A percentile compares a stretch with the other conserved stretches of the same genome.
Evolutionary conservation across 2,329 filamentous ascomycete species (phyloP).

Genomic region (Fusarium sp.): DNA sequence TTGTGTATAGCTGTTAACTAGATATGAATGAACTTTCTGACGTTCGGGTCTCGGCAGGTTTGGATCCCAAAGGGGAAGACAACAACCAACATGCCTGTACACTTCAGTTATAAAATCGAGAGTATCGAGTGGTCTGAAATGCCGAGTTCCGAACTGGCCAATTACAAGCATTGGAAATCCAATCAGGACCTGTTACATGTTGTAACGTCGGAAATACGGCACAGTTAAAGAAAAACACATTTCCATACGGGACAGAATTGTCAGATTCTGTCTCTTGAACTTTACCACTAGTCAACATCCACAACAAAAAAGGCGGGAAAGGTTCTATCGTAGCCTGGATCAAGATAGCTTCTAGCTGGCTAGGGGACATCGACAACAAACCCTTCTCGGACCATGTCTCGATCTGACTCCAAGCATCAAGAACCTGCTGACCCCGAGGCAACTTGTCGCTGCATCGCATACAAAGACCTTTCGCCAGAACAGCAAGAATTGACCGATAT

Average conservation of each 20-base stretch:
- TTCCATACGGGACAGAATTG: not conserved
- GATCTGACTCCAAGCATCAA: not conserved
- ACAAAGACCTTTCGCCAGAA: not conserved
- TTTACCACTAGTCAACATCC: not conserved
- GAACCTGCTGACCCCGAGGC: not conserved
- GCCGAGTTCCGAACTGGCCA: too few relatives aligned
- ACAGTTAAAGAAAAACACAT: not conserved
- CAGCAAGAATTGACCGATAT: conserved; percentile 17
- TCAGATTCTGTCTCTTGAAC: too few relatives aligned
- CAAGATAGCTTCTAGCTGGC: too few relatives aligned
- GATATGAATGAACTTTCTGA: too few relatives aligned
- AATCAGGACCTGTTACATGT: not conserved
- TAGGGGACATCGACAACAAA: not conserved
- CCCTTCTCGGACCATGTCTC: not conserved
- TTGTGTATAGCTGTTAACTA: too few relatives aligned
- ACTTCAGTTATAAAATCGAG: too few relatives aligned
- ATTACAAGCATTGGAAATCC: not conserved
- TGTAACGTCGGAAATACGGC: not conserved
- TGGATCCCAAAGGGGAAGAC: too few relatives aligned
- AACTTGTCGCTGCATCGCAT: not conserved
- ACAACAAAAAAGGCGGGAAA: too few relatives aligned
- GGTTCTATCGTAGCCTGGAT: too few relatives aligned
- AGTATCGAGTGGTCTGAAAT: too few relatives aligned
- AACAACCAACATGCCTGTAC: conserved; percentile 1
- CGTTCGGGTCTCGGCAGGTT: too few relatives aligned